A percentile compares a stretch with the other conserved stretches of the same genome.
These are phyloP conservation scores for Lipomyces sp. DNA, from an alignment of 805 yeast species.

Conservation along the genomic window DNA sequence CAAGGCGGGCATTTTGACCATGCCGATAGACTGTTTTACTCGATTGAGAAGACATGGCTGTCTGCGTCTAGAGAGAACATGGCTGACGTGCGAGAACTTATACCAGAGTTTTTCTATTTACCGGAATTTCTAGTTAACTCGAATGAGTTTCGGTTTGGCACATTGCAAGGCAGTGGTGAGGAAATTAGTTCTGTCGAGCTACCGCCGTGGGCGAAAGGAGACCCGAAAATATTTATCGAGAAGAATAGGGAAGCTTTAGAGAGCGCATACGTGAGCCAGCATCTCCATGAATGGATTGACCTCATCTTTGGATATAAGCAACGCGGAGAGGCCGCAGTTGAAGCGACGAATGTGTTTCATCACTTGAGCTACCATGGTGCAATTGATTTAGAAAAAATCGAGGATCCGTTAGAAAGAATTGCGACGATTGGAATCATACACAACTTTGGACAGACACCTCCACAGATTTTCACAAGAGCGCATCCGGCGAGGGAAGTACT, in stretches of 20 bases:
- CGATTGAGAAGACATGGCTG: slow-evolving; percentile 73
- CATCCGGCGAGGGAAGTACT: slow-evolving; percentile 54
- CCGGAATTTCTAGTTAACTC: slow-evolving; percentile 73
- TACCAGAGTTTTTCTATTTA: slow-evolving; percentile 79
- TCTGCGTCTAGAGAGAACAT: slow-evolving; percentile 77
- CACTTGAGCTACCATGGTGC: slow-evolving; percentile 83
- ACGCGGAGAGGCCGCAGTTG: slow-evolving; percentile 64
- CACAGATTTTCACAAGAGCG: slow-evolving; percentile 63
- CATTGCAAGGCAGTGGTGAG: slow-evolving; percentile 54
- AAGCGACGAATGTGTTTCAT: slow-evolving; percentile 73
- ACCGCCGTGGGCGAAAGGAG: slow-evolving; percentile 82
- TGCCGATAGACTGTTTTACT: slow-evolving; percentile 76
- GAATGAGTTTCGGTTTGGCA: slow-evolving; percentile 68
- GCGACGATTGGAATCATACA: slow-evolving; percentile 83
- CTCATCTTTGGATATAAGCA: slow-evolving; percentile 79
- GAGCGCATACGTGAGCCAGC: slow-evolving; percentile 71
- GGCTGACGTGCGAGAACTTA: slow-evolving; percentile 82
- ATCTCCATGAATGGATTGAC: slow-evolving; percentile 82
- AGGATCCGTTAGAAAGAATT: slow-evolving; percentile 67
- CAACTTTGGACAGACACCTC: slow-evolving; percentile 89
- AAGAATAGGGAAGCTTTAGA: slow-evolving; percentile 82
- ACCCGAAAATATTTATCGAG: slow-evolving; percentile 67
- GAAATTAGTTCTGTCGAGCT: slow-evolving; percentile 59
- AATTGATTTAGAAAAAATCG: slow-evolving; percentile 67
- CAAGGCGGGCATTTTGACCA: slow-evolving; percentile 91